Evolutionary conservation across 371 early-diverging fungal genomes (phyloP).

Genomic region (Conidiobolus coronatus): DNA sequence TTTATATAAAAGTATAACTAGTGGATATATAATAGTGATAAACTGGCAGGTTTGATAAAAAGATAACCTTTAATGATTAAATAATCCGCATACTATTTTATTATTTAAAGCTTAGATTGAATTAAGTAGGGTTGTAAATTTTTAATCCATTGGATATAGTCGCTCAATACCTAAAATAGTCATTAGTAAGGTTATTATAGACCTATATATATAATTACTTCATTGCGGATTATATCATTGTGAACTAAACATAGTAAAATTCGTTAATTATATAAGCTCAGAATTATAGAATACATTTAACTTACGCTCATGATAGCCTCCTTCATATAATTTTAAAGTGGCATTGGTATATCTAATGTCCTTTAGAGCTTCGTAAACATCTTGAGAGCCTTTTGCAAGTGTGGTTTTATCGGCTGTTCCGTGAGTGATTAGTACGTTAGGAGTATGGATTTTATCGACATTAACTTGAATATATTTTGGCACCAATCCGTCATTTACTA

Average conservation of each 20-base stretch:
- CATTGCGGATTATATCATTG: constrained; percentile 1
- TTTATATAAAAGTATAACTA: too few species aligned
- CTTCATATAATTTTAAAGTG: constrained; percentile 5
- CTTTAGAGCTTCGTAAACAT: constrained; percentile 8
- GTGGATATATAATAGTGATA: too few species aligned
- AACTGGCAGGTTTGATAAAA: too few species aligned
- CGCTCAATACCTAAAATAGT: background rate
- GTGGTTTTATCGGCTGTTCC: constrained; percentile 19
- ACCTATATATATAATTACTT: background rate
- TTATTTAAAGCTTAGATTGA: too few species aligned
- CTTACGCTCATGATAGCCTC: constrained; percentile 8
- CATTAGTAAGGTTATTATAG: too few species aligned
- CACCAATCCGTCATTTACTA: background rate
- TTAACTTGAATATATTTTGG: background rate
- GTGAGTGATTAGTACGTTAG: constrained; percentile 17
- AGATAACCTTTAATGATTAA: too few species aligned
- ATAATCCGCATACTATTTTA: too few species aligned
- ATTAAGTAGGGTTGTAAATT: too few species aligned
- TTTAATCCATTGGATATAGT: constrained; percentile 3
- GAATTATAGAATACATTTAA: background rate
- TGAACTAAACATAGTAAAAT: constrained; percentile 5
- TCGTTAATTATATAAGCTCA: background rate
- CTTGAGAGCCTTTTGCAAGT: constrained; percentile 8
- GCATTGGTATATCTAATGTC: background rate
- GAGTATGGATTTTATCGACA: constrained; percentile 8